These are phyloP conservation scores for Hypericum perforatum DNA, from an alignment of 345 rosid species.

Conservation along the genomic window DNA sequence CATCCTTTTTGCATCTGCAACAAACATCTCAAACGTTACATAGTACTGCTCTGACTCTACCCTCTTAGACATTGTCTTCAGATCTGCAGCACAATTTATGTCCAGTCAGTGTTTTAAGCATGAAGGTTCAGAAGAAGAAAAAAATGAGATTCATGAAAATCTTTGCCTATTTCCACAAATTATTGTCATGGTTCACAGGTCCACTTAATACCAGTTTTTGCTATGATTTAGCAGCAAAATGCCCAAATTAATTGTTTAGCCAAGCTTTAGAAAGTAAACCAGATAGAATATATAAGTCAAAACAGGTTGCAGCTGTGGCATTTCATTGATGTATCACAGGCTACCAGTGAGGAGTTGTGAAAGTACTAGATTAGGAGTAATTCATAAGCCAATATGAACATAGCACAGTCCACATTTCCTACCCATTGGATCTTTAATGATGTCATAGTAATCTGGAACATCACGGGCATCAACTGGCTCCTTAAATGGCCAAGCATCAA, in stretches of 20 bases:
- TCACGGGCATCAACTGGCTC: constrained; percentile 93
- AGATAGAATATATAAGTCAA: no score
- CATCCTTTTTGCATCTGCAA: constrained; percentile 93
- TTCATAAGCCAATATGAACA: neutral
- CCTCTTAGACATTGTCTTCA: constrained; percentile 82
- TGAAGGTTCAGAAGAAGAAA: neutral
- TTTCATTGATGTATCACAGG: no score
- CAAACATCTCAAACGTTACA: constrained; percentile 89
- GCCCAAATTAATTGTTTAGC: no score
- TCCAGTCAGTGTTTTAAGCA: no score
- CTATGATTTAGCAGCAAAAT: no score
- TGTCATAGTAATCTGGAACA: constrained; percentile 95
- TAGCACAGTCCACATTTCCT: constrained; percentile 12
- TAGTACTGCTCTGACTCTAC: constrained; percentile 95
- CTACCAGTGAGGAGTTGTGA: no score
- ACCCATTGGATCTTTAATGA: constrained; percentile 99
- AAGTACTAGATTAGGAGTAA: no score
- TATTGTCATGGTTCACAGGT: no score
- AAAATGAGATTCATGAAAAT: neutral
- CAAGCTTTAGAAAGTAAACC: no score
- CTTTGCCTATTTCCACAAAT: no score
- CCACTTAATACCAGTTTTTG: no score
- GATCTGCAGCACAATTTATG: constrained; percentile 36
- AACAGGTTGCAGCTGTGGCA: no score
- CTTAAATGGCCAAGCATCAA: constrained; percentile 97